Conservation (phyloP, 225 moss, liverwort and hornwort species). For the Pseudisothecium myosuroides region DNA sequence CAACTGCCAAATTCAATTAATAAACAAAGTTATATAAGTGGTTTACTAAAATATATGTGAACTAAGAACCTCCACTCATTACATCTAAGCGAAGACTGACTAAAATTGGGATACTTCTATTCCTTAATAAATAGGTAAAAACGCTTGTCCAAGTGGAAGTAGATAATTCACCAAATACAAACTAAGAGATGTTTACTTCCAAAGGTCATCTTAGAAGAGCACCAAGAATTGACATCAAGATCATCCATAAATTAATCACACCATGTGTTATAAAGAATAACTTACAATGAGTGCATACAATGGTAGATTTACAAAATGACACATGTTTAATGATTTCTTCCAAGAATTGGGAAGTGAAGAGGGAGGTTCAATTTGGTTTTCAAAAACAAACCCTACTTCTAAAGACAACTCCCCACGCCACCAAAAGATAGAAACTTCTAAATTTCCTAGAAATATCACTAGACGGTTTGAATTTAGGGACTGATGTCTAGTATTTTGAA, state of each 20-base stretch:
- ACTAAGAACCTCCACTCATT: background rate
- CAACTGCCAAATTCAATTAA: background rate
- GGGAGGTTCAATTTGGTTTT: background rate
- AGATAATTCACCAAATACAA: background rate
- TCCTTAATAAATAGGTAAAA: background rate
- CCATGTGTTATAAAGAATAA: background rate
- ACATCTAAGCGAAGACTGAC: rapidly evolving
- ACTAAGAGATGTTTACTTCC: background rate
- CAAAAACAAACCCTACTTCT: too few species aligned
- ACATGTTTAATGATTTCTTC: background rate
- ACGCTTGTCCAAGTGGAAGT: rapidly evolving
- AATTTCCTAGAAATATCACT: background rate
- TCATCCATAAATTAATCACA: background rate
- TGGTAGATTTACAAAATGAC: background rate
- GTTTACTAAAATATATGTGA: background rate
- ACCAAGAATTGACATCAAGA: background rate
- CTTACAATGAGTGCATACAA: background rate
- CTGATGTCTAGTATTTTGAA: background rate
- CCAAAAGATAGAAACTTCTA: rapidly evolving
- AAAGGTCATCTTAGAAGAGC: background rate
- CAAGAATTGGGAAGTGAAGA: too few species aligned
- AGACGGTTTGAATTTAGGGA: background rate
- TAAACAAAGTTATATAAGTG: background rate
- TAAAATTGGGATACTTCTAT: background rate
- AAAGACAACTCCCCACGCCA: rapidly evolving